Evolutionary conservation across 176 grass and related monocot genomes (phyloP), one percentile per base, ranked within the genome.

Genomic region (Raddia guianensis): DNA sequence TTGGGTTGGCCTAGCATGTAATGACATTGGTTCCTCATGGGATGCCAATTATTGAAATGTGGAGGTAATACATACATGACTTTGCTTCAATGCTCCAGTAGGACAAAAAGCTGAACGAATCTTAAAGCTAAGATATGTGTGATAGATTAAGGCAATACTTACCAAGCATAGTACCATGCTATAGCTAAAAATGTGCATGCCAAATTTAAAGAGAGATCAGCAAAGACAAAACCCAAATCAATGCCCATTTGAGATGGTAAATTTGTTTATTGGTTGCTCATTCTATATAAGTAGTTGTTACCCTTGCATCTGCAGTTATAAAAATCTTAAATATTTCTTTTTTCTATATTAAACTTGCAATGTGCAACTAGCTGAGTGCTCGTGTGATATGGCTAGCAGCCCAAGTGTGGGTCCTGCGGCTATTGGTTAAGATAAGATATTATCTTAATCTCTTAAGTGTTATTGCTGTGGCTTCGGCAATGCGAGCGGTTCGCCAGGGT

Each of bases 1-100:
- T 50, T 72, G 37, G 77, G 58, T 67, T 87, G 75, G 37, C 13
- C n/a, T 75, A 35, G 34, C 1, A 5, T 84, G 6, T 49, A 60
- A 14, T 72, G 20, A 12, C 68, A 16, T 1, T 2, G 37, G 37
- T 40, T 40, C 16, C 27, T 72, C 9, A 6, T 19, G 7, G 47
- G 27, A 32, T 46, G 46, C 4, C 18, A 40, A 34, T 72, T 72
- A 64, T 50, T 52, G 12, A 52, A 12, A 5, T 35, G n/a, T 68
- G 48, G 34, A 66, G 7, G 46, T 72, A 51, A 15, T 16, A 63
- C 47, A 58, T 60, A 21, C 42, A 27, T 74, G 10, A 5, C 33
- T 1, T 74, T 68, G 59, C 27, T 48, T 62, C 3, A 55, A 12
- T 65, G 18, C 13, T 32, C 35, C 49, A 34, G 3, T 66, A 74